These are phyloP conservation scores for Afroboletus lepidellus DNA, from an alignment of 1,284 basidiomycete species.

Conservation along the genomic window DNA sequence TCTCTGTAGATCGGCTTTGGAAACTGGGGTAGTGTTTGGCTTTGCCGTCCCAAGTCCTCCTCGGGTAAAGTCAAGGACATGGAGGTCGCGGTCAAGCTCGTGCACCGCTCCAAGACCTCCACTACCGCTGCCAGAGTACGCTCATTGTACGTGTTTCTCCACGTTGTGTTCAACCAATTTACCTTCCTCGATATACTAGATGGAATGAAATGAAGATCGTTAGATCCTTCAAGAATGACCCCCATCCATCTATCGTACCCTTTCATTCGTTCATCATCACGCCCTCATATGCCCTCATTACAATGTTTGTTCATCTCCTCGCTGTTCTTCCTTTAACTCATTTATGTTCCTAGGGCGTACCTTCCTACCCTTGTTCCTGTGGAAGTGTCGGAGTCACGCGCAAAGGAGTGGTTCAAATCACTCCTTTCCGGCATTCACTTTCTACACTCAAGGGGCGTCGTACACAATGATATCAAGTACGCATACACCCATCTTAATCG, in stretches of 20 bases:
- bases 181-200: conserved; percentile 36
- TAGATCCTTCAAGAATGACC: conserved; percentile 72
- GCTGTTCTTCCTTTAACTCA: conserved; percentile 18
- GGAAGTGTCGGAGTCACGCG: conserved; percentile 73
- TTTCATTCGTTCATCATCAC: conserved; percentile 94
- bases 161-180: conserved; percentile 6
- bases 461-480: conserved; percentile 94
- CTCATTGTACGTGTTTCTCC: conserved; percentile 59
- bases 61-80: conserved; percentile 41
- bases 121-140: conserved; percentile 85
- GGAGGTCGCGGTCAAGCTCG: conserved; percentile 86
- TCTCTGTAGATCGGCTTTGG: conserved; percentile 71
- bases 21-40: conserved; percentile 86
- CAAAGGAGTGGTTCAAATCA: conserved; percentile 81
- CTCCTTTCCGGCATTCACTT: conserved; percentile 88
- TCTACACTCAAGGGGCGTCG: conserved; percentile 82
- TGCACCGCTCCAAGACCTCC: conserved; percentile 74
- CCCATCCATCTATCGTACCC: conserved; percentile 86
- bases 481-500: conserved; percentile 26
- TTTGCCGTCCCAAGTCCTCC: conserved; percentile 60
- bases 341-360: conserved; percentile 53
- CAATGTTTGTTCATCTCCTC: conserved; percentile 60
- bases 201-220: conserved; percentile 97
- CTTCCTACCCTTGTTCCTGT: conserved; percentile 80
- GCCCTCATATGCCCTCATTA: conserved; percentile 82